Conservation (phyloP, 768 basidiomycete genomes). For the Ramaria sp. region DNA sequence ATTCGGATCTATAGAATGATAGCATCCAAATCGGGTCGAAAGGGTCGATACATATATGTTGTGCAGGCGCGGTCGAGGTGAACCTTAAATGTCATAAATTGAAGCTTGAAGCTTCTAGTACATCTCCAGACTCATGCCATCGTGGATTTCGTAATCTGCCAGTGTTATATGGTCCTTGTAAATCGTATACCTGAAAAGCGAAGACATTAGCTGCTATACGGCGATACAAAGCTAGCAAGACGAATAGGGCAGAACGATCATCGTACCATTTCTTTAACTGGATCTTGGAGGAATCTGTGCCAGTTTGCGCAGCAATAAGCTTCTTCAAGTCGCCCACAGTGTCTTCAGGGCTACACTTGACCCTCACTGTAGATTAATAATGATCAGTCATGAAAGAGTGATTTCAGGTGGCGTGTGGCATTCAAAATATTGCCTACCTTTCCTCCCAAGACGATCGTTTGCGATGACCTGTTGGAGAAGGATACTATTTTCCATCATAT, state of each 20-base stretch:
- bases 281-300: constrained; percentile 79
- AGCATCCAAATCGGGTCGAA: background rate
- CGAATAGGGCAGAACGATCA: background rate
- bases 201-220: background rate
- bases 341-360: constrained; percentile 92
- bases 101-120: constrained; percentile 34
- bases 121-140: constrained; percentile 92
- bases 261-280: constrained; percentile 92
- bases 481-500: background rate
- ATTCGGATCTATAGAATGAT: background rate
- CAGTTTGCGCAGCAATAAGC: constrained; percentile 93
- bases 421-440: constrained; percentile 44
- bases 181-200: constrained; percentile 64
- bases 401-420: background rate
- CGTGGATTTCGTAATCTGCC: constrained; percentile 84
- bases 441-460: constrained; percentile 89
- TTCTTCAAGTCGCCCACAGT: constrained; percentile 97
- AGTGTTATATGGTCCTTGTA: constrained; percentile 97
- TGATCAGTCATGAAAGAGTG: background rate
- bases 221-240: background rate
- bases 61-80: no score
- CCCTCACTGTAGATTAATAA: constrained; percentile 49
- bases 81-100: background rate
- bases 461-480: constrained; percentile 62
- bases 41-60: background rate